A percentile compares a stretch with the other conserved stretches of the same genome.
Evolutionary conservation across 306 rosid genomes (phyloP).

Genomic region (Gleditsia sinensis): DNA sequence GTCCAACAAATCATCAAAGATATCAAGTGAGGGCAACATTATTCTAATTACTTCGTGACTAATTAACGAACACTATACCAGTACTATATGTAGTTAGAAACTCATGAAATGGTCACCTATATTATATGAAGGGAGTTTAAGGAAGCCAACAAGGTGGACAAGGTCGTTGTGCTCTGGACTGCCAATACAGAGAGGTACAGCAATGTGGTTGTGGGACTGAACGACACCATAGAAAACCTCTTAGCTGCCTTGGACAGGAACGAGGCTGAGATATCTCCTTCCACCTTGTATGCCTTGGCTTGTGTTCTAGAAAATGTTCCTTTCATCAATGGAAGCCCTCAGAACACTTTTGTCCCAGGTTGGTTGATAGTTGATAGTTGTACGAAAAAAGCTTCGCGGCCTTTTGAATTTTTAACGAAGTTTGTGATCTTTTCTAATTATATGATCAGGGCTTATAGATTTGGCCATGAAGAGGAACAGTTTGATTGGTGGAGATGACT

Average conservation of each 20-base stretch:
- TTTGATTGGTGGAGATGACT: constrained; percentile 98
- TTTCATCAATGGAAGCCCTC: constrained; percentile 98
- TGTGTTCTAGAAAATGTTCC: constrained; percentile 84
- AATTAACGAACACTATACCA: not conserved
- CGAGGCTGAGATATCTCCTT: constrained; percentile 96
- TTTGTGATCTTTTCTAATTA: constrained; percentile 9
- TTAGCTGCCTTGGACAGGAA: constrained; percentile 78
- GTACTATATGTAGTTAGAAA: constrained; percentile 7
- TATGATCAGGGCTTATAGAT: constrained; percentile 71
- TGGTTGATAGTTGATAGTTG: too few relatives aligned
- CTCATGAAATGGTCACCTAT: not conserved
- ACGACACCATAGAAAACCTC: constrained; percentile 81
- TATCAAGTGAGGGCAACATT: constrained; percentile 51
- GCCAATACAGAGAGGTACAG: constrained; percentile 99
- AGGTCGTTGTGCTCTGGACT: constrained; percentile 96
- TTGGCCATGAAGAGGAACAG: constrained; percentile 77
- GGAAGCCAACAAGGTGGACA: constrained; percentile 80
- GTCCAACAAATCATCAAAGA: constrained; percentile 75
- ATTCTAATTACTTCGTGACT: not conserved
- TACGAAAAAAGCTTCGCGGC: not conserved
- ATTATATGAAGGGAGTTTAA: constrained; percentile 76
- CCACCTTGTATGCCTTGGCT: constrained; percentile 86
- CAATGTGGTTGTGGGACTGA: constrained; percentile 78
- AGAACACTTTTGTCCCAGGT: constrained; percentile 98
- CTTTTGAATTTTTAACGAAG: not conserved